A percentile compares a stretch with the other conserved stretches of the same genome.
phyloP scores from a whole-genome alignment of 257 asterid genomes.

The Cinchona pubescens region DNA sequence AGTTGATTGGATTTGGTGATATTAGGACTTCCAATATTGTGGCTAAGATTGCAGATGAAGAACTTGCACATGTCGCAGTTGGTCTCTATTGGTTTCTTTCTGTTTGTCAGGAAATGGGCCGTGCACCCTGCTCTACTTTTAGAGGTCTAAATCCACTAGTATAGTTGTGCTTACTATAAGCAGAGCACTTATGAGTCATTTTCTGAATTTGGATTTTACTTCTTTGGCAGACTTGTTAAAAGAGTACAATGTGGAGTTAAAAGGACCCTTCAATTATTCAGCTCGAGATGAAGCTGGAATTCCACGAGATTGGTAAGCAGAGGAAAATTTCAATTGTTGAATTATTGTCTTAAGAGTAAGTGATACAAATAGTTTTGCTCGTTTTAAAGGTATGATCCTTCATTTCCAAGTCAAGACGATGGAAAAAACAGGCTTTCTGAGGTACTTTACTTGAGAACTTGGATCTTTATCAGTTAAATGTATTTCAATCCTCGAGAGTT shows the following conservation, averaged over 20 bases:
- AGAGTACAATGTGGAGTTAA: conserved; percentile 77
- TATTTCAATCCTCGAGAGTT: not conserved
- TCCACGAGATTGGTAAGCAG: conserved; percentile 69
- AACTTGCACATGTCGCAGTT: conserved; percentile 92
- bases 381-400: conserved; percentile 71
- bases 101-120: conserved; percentile 70
- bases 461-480: not conserved
- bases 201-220: not conserved
- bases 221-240: conserved; percentile 49
- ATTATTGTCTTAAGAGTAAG: not conserved
- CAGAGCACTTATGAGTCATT: not conserved
- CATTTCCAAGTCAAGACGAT: conserved; percentile 30
- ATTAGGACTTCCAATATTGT: conserved; percentile 76
- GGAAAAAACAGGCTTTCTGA: conserved; percentile 41
- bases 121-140: conserved; percentile 66
- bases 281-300: conserved; percentile 87
- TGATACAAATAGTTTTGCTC: conserved; percentile 11
- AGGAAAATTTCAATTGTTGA: not conserved
- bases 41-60: conserved; percentile 82
- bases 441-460: conserved; percentile 35
- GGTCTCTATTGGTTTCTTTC: conserved; percentile 86
- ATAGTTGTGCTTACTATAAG: not conserved
- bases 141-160: conserved; percentile 42
- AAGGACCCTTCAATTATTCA: conserved; percentile 82
- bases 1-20: conserved; percentile 80